These are phyloP conservation scores for Venturiaceae sp. DNA, from an alignment of 2,329 filamentous ascomycete genomes.

Conservation along the genomic window DNA sequence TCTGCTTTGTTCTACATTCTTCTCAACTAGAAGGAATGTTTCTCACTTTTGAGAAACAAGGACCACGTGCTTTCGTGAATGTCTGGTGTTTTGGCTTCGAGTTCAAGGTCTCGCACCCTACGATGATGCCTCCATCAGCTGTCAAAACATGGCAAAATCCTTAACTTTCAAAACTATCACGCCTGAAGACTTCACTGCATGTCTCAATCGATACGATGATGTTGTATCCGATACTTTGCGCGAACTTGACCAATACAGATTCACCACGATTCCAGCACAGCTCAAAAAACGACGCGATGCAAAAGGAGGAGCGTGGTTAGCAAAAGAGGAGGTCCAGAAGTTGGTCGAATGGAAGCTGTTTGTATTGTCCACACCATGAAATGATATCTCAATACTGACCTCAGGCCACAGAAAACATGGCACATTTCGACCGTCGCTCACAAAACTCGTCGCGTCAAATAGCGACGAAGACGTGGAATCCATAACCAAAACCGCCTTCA, in stretches of 20 bases:
- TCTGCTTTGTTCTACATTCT: too few species aligned
- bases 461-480: conserved; percentile 33
- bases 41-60: too few species aligned
- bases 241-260: conserved; percentile 23
- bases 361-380: neutral
- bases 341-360: conserved; percentile 32
- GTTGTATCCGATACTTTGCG: conserved; percentile 12
- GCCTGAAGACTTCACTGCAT: neutral
- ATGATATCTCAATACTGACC: neutral
- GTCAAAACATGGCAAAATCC: neutral
- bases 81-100: neutral
- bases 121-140: neutral
- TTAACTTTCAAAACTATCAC: neutral
- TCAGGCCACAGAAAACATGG: conserved; percentile 34
- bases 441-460: conserved; percentile 48
- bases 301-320: neutral
- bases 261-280: conserved; percentile 17
- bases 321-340: conserved; percentile 20
- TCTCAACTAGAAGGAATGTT: too few species aligned
- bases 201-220: neutral
- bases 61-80: neutral
- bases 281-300: conserved; percentile 11
- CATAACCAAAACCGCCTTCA: conserved; percentile 45
- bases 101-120: too few species aligned
- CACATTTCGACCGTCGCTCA: conserved; percentile 37